Percentiles rank a stretch among this genome's conserved stretches.
Conservation (phyloP, 129 eudicot species). For the Flaveria ramosissima region DNA sequence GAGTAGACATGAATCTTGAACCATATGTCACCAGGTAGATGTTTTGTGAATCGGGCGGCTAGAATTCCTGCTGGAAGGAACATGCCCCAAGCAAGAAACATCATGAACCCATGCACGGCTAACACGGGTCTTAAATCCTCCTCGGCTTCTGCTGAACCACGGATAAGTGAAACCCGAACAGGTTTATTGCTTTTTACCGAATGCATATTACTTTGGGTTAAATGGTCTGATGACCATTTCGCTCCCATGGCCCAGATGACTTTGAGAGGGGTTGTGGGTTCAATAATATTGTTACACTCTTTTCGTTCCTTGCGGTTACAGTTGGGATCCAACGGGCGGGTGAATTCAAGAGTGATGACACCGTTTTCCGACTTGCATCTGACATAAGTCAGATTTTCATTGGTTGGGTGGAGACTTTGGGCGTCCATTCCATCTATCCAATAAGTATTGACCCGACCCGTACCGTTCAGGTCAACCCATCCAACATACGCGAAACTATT, state of each 20-base stretch:
- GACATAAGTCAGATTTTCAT: conserved; percentile 84
- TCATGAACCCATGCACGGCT: conserved; percentile 96
- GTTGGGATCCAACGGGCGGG: conserved; percentile 78
- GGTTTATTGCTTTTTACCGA: conserved; percentile 75
- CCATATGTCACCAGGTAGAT: conserved; percentile 81
- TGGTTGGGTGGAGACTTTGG: conserved; percentile 66
- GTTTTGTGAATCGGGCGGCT: conserved; percentile 88
- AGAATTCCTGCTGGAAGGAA: conserved; percentile 87
- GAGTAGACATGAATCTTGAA: conserved; percentile 79
- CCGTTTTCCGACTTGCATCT: conserved; percentile 90
- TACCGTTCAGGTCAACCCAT: conserved; percentile 78
- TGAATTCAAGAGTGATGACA: conserved; percentile 85
- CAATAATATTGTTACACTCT: conserved; percentile 84
- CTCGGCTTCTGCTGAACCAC: conserved; percentile 92
- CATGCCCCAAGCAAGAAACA: conserved; percentile 98
- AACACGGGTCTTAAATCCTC: conserved; percentile 90
- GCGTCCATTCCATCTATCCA: conserved; percentile 84
- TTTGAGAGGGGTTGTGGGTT: conserved; percentile 82
- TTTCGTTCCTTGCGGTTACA: conserved; percentile 63
- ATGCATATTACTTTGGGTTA: conserved; percentile 87
- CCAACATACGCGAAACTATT: conserved; percentile 94
- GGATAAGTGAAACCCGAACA: conserved; percentile 72
- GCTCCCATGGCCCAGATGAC: conserved; percentile 99
- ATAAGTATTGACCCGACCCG: conserved; percentile 81
- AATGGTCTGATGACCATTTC: conserved; percentile 70